Percentiles rank a stretch among this genome's conserved stretches.
These are phyloP conservation scores for Lentinula novae-zelandiae DNA, from an alignment of 1,284 basidiomycete genomes.

Conservation along the genomic window DNA sequence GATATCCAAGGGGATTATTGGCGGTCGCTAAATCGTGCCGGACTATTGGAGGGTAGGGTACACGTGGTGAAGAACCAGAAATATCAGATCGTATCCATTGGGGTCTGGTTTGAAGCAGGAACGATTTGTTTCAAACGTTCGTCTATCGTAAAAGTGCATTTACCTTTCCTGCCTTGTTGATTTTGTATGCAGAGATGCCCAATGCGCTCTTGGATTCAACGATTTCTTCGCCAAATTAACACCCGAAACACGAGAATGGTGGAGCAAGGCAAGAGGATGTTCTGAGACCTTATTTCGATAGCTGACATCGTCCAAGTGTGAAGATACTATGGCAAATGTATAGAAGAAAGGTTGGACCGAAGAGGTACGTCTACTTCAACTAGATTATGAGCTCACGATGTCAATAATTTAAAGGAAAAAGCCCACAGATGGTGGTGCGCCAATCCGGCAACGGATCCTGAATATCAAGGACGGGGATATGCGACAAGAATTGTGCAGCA, in stretches of 20 bases:
- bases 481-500: conserved; percentile 3
- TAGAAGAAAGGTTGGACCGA: neutral
- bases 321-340: neutral
- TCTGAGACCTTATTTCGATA: neutral
- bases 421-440: conserved; percentile 9
- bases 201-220: conserved; percentile 7
- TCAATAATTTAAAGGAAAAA: neutral
- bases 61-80: conserved; percentile 3
- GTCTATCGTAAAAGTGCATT: neutral
- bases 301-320: neutral
- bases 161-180: neutral
- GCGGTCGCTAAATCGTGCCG: conserved; percentile 1
- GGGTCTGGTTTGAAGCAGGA: conserved; percentile 4
- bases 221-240: conserved; percentile 9
- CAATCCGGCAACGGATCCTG: neutral
- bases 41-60: conserved; percentile 6
- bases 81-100: conserved; percentile 3
- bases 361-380: neutral
- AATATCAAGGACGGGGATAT: conserved; percentile 7
- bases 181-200: neutral
- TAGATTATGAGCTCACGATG: neutral
- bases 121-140: conserved; percentile 1
- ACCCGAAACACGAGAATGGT: conserved; percentile 10
- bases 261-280: neutral
- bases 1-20: neutral